Evolutionary conservation across 768 basidiomycete species (phyloP), one percentile per base, ranked within the genome.

Genomic region (Collybiopsis confluens): DNA sequence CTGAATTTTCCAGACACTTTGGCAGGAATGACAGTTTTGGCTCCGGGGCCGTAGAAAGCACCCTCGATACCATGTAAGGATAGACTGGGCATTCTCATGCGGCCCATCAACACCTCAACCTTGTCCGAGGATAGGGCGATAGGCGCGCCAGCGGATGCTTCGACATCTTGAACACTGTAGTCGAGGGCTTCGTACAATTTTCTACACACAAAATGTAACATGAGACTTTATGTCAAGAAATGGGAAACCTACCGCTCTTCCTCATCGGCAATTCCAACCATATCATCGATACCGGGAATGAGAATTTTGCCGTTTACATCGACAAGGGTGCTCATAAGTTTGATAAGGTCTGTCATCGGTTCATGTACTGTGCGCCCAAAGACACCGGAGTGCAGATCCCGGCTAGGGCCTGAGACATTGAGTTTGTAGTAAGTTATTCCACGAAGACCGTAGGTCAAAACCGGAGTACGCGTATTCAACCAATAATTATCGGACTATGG

Each of bases 51-150:
- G 52, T 81, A 90, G 75, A 95, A 97, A 1, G 94, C 96, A 45
- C 95, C 94, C 69, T 97, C 91, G 62, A 98, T 95, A 10, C 96
- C 96, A 66, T 98, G 95, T 23, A 98, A 71, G 2, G 92, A 94
- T 57, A 98, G 78, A 54, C 86, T 88, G 2, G 95, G 90, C 61
- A 81, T 75, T 30, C 93, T 83, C 95, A 98, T 98, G 60, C 92
- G 84, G 36, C 90, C 92, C 94, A 96, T 98, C 36, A 98, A 74
- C 20, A 88, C 81, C 9, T 72, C 67, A 27, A 84, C 84, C 67
- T 93, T 95, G 67, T 94, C 86, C 4, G 80, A 72, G 2, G 84
- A 86, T 21, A 97, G 65, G 2, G 88, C 84, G 59, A 92, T 84
- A 59, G 78, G 63, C 8, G 75, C 89, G n/a, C 93, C 92, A 15